phyloP scores from a whole-genome alignment of 1,284 basidiomycete species.

The Irpex rosettiformis region DNA sequence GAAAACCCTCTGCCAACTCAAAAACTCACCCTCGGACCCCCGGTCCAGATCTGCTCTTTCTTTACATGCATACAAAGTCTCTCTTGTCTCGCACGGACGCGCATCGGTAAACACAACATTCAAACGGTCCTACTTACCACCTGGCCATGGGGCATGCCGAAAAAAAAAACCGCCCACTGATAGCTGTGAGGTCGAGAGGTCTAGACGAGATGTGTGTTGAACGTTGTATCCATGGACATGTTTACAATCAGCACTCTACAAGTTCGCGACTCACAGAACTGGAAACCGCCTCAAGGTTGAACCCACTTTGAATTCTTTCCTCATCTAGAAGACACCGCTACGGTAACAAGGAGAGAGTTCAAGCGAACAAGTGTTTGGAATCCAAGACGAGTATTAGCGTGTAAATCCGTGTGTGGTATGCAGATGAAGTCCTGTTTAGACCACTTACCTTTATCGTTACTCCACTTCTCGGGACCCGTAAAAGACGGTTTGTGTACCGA shows the following conservation, averaged over 20 bases:
- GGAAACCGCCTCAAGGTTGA: background rate
- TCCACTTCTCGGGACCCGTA: background rate
- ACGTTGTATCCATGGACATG: too few species aligned
- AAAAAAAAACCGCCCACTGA: too few species aligned
- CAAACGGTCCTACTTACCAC: background rate
- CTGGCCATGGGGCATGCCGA: background rate
- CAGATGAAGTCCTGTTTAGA: background rate
- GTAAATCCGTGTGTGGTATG: background rate
- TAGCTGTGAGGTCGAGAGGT: too few species aligned
- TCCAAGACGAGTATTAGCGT: background rate
- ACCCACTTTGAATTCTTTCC: background rate
- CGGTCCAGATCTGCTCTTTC: background rate
- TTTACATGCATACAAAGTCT: background rate
- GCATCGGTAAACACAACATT: background rate
- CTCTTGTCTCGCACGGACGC: background rate
- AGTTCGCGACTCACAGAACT: background rate
- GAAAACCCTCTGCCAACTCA: too few species aligned
- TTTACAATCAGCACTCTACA: background rate
- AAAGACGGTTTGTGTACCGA: background rate
- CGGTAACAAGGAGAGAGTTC: background rate
- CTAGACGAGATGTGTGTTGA: too few species aligned
- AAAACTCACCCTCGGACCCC: background rate
- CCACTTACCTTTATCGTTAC: background rate
- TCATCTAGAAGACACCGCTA: background rate
- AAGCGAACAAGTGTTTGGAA: background rate